Percentiles rank a stretch among this genome's conserved stretches.
These are phyloP conservation scores for Lonicera japonica DNA, from an alignment of 129 eudicot species.

Conservation along the genomic window DNA sequence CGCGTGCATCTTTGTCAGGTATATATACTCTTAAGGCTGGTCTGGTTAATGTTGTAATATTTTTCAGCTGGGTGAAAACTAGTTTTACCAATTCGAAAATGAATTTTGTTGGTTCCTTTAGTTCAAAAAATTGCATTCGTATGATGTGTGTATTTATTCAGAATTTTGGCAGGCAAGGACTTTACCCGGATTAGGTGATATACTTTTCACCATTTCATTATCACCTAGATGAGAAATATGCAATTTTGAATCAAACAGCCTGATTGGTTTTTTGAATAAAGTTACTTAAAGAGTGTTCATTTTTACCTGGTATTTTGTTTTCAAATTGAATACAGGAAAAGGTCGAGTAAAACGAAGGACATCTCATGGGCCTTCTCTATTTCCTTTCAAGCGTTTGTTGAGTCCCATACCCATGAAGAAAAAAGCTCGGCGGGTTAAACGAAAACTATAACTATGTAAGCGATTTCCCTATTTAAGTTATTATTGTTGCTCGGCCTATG, in stretches of 20 bases:
- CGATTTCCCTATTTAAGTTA: not conserved
- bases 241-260: no score
- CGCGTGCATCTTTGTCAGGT: slow-evolving; percentile 40
- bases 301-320: not conserved
- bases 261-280: no score
- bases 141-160: no score
- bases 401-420: slow-evolving; percentile 43
- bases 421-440: slow-evolving; percentile 35
- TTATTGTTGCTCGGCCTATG: slow-evolving; percentile 6
- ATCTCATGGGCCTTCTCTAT: slow-evolving; percentile 24
- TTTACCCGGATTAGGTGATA: not conserved
- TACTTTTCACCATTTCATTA: not conserved
- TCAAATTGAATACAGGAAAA: slow-evolving; percentile 37
- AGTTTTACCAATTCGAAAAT: no score
- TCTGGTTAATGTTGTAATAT: no score
- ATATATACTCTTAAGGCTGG: slow-evolving; percentile 10
- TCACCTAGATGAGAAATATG: not conserved
- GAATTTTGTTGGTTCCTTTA: no score
- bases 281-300: no score
- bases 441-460: slow-evolving; percentile 37
- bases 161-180: no score
- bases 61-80: no score
- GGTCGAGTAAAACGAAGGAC: slow-evolving; percentile 31
- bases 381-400: slow-evolving; percentile 60
- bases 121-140: no score